Conservation (phyloP, 306 rosid species). For the Albizia julibrissin region DNA sequence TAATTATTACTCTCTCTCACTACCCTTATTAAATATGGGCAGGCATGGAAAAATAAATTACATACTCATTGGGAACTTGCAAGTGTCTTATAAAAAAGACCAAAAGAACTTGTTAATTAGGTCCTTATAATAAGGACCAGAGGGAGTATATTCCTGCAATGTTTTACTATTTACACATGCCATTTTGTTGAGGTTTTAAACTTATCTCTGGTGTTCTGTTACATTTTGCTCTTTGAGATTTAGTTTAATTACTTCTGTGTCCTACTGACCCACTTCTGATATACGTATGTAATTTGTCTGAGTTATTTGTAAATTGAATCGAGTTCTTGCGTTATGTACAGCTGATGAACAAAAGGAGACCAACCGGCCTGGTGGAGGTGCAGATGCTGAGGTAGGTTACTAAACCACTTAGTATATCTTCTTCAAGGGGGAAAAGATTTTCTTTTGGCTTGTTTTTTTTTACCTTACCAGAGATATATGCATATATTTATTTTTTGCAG, state of each 20-base stretch:
- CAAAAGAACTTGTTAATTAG: too few relatives aligned
- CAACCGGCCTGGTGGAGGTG: background rate
- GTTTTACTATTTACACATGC: background rate
- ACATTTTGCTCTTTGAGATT: background rate
- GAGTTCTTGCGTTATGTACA: background rate
- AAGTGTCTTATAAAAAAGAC: too few relatives aligned
- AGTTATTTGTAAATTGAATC: background rate
- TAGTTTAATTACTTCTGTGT: background rate
- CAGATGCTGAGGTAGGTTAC: constrained; percentile 5
- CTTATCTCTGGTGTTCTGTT: background rate
- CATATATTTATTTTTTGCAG: background rate
- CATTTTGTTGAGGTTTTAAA: background rate
- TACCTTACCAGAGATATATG: background rate
- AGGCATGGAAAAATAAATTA: too few relatives aligned
- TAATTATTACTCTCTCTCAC: too few relatives aligned
- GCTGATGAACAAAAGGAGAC: constrained; percentile 16
- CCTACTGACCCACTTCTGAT: background rate
- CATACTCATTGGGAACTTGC: too few relatives aligned
- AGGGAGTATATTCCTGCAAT: background rate
- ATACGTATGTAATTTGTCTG: background rate
- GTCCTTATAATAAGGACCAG: too few relatives aligned
- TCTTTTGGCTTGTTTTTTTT: background rate
- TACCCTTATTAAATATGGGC: too few relatives aligned
- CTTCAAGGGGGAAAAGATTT: background rate
- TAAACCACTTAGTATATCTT: background rate